Evolutionary conservation across 2,329 filamentous ascomycete species (phyloP), one percentile per base, ranked within the genome.

Genomic region (Boeremia exigua): DNA sequence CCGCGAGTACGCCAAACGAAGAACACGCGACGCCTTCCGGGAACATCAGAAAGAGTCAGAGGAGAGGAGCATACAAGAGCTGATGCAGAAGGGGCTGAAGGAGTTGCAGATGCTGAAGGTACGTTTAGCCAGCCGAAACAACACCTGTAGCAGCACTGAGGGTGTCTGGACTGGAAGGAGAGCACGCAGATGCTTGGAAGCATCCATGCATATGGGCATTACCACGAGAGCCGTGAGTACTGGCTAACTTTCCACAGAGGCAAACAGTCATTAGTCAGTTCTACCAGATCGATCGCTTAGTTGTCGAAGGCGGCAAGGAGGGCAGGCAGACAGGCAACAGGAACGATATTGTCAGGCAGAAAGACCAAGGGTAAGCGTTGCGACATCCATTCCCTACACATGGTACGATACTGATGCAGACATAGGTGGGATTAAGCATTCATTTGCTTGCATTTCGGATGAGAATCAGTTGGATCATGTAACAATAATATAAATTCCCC

Each of bases 181-280:
- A 10, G 27, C 39, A 17, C 7, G 10, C n/a, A 19, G 10, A 33
- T 8, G 28, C n/a, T 2, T n/a, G 6, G 25, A 19, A 25, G 10
- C 15, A 23, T 19, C 5, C n/a, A 15, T 8, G n/a, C 3, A 8
- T 4, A 28, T 12, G 14, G 27, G 10, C 4, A 10, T 17, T 10
- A 17, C 14, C 8, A 12, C 15, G 10, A 12, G 8, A 39, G 3
- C 37, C 10, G 9, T 29, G 51, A 29, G 50, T 71, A 46, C n/a
- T 29, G 25, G 68, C 77, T 84, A 59, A 84, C 73, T 11, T n/a
- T 47, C 28, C 57, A 68, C 80, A 98, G 95, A 88, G 95, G 74
- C 95, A 98, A 89, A 96, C 94, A 10, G 84, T 95, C 46, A 86
- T 99, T 71, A 96, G 92, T 74, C 91, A 96, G 74, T 98, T 98